These are phyloP conservation scores for Gossypium anomalum DNA, from an alignment of 345 rosid species.

Conservation along the genomic window DNA sequence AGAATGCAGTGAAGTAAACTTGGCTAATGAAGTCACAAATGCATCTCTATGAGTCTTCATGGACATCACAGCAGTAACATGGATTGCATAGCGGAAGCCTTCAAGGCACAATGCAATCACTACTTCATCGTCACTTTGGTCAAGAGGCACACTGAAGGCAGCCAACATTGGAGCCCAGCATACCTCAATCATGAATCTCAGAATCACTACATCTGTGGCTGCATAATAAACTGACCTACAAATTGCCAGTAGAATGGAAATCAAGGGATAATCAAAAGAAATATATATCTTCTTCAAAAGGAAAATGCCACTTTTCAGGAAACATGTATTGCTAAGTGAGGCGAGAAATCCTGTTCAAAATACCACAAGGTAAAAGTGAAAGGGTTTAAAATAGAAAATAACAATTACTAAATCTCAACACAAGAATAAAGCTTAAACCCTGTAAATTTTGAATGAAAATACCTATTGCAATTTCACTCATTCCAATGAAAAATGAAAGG, in stretches of 20 bases:
- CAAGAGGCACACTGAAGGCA: constrained; percentile 99
- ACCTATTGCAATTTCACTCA: not conserved
- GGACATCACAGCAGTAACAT: constrained; percentile 96
- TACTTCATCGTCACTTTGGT: constrained; percentile 91
- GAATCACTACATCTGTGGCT: constrained; percentile 93
- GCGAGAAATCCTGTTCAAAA: not conserved
- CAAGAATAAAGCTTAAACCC: not conserved
- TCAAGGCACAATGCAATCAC: constrained; percentile 82
- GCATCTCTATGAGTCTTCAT: constrained; percentile 99
- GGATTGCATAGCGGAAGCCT: constrained; percentile 90
- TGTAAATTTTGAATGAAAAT: not conserved
- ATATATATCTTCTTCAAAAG: not conserved
- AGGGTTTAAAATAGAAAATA: not conserved
- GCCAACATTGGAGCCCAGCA: constrained; percentile 99
- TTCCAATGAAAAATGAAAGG: not conserved
- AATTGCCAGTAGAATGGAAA: constrained; percentile 28
- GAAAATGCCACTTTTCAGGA: not conserved
- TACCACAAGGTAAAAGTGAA: not conserved
- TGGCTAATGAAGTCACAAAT: constrained; percentile 95
- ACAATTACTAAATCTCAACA: not conserved
- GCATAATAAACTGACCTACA: constrained; percentile 99
- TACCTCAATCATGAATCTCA: constrained; percentile 96
- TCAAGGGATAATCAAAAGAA: constrained; percentile 17
- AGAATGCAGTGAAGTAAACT: constrained; percentile 95
- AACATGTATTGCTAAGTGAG: not conserved